Percentiles rank a stretch among this genome's conserved stretches.
phyloP scores from a whole-genome alignment of 805 yeast species.

The Lachancea quebecensis region DNA sequence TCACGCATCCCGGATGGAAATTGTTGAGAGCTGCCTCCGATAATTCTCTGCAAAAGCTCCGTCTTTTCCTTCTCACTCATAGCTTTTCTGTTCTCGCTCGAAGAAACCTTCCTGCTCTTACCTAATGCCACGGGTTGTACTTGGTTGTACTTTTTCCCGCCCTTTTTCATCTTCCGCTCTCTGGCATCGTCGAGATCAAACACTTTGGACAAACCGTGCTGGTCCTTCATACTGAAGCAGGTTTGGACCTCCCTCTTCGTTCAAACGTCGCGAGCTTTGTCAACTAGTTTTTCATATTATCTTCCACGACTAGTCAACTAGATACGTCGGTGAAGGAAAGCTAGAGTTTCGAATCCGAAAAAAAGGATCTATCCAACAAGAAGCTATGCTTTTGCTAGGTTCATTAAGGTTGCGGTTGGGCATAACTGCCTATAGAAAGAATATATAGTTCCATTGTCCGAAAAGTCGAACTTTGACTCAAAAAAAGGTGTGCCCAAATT shows the following conservation, averaged over 20 bases:
- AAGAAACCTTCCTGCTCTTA: conserved; percentile 4
- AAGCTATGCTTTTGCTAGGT: too few species aligned
- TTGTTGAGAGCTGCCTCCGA: background rate
- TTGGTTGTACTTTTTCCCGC: conserved; percentile 16
- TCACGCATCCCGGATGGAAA: conserved; percentile 16
- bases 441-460: too few species aligned
- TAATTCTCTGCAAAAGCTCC: conserved; percentile 4
- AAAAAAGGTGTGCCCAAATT: too few species aligned
- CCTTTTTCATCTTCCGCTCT: background rate
- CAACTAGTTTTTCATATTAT: background rate
- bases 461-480: too few species aligned
- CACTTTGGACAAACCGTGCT: background rate
- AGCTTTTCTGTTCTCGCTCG: conserved; percentile 1
- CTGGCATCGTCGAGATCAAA: background rate
- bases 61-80: conserved; percentile 4
- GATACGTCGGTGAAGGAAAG: too few species aligned
- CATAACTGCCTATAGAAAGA: too few species aligned
- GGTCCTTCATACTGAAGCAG: background rate
- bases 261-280: background rate
- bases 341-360: too few species aligned
- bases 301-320: too few species aligned
- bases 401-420: too few species aligned
- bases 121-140: conserved; percentile 25
- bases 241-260: background rate
- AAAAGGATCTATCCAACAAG: too few species aligned